Percentiles rank a stretch among this genome's conserved stretches.
These are phyloP conservation scores for Podaxis sp. DNA, from an alignment of 768 basidiomycete genomes.

Conservation along the genomic window DNA sequence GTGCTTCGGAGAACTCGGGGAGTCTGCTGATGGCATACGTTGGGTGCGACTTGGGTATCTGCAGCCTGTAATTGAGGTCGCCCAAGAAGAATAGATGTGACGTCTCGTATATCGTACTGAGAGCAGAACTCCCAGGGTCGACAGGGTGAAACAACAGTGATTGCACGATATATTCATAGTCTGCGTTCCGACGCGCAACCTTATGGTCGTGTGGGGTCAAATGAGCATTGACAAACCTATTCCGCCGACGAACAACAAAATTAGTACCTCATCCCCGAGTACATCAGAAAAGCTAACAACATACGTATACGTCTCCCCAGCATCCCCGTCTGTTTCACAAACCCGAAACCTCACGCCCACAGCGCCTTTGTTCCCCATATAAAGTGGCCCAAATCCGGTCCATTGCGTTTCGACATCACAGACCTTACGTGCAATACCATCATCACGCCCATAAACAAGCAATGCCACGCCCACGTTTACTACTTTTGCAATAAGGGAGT, in stretches of 20 bases:
- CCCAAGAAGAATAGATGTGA: conserved; percentile 93
- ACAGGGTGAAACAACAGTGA: conserved; percentile 74
- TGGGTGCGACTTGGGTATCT: conserved; percentile 55
- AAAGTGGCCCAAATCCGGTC: conserved; percentile 69
- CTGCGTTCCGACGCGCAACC: conserved; percentile 61
- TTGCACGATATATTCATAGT: conserved; percentile 80
- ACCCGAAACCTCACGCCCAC: conserved; percentile 86
- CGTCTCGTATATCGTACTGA: conserved; percentile 74
- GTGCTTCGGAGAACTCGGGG: conserved; percentile 37
- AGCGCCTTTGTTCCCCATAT: conserved; percentile 95
- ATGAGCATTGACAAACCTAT: conserved; percentile 90
- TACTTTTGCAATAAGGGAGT: conserved; percentile 73
- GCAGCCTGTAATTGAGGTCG: conserved; percentile 89
- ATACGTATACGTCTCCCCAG: conserved; percentile 85
- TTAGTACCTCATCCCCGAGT: not conserved
- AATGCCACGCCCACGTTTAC: conserved; percentile 88
- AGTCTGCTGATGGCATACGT: conserved; percentile 31
- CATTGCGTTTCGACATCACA: conserved; percentile 70
- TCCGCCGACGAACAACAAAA: conserved; percentile 3
- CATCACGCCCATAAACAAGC: conserved; percentile 82
- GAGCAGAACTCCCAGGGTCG: conserved; percentile 30
- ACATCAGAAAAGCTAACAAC: conserved; percentile 1
- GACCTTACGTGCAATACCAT: conserved; percentile 55
- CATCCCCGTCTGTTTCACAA: conserved; percentile 45
- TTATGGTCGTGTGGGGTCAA: conserved; percentile 78